Conservation (phyloP, 257 asterid genomes). For the Echium plantagineum region DNA sequence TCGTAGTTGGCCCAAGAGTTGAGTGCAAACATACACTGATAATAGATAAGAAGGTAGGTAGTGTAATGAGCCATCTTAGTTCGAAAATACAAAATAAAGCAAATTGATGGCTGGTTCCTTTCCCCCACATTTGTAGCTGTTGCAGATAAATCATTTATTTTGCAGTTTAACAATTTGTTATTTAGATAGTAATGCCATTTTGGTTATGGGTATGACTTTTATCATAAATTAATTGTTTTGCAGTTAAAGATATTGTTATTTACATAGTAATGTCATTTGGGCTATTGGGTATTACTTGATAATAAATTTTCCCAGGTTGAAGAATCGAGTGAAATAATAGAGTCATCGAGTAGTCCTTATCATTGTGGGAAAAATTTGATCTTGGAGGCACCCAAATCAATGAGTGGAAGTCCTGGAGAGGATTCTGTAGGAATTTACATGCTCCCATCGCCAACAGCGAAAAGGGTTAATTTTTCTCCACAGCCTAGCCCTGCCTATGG, state of each 20-base stretch:
- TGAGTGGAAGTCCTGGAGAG: slow-evolving; percentile 25
- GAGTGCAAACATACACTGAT: too few relatives aligned
- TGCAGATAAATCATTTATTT: too few relatives aligned
- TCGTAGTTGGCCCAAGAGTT: too few relatives aligned
- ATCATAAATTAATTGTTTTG: too few relatives aligned
- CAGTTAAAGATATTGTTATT: not conserved
- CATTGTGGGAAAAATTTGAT: slow-evolving; percentile 16
- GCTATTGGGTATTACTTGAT: not conserved
- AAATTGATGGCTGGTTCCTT: too few relatives aligned
- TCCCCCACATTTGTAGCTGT: too few relatives aligned
- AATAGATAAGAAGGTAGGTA: too few relatives aligned
- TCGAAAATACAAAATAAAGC: too few relatives aligned
- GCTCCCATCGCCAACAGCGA: slow-evolving; percentile 69
- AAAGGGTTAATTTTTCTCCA: slow-evolving; percentile 74
- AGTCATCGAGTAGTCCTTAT: slow-evolving; percentile 19
- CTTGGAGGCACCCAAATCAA: slow-evolving; percentile 29
- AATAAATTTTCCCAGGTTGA: slow-evolving; percentile 26
- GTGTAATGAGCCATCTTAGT: too few relatives aligned
- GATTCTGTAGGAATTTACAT: slow-evolving; percentile 43
- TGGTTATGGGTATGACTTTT: too few relatives aligned
- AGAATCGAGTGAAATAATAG: slow-evolving; percentile 67
- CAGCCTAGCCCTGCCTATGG: slow-evolving; percentile 57
- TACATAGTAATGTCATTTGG: not conserved
- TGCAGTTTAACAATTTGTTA: too few relatives aligned
- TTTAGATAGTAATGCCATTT: too few relatives aligned